Evolutionary conservation across 2,329 filamentous ascomycete species (phyloP), one percentile per base, ranked within the genome.

Genomic region (Diaporthe nobilis): DNA sequence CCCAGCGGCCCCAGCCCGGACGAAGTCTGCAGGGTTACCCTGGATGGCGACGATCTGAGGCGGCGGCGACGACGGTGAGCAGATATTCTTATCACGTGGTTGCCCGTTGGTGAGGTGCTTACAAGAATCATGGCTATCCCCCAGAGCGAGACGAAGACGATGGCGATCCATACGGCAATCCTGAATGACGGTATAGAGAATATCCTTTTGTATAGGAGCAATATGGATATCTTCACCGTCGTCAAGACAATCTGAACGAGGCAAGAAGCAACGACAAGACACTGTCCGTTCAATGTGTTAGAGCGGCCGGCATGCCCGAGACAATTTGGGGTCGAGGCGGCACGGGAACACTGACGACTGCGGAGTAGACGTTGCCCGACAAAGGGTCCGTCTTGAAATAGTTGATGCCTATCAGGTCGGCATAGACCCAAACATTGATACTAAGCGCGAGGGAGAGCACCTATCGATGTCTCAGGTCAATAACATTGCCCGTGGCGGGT

Each of bases 381-480:
- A 61, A 61, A 8, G 34, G 31, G 25, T 61, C 58, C 17, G 37
- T 31, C 22, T 42, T 61, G 58, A 22, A 61, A 20, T 22, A 39
- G n/a, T 61, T 20, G 12, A 61, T 10, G 34, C 58, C 58, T 6
- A 61, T 61, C 22, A 39, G 7, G 34, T 15, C 58, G 25, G 58
- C 58, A 61, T 61, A 61, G 58, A 42, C 37, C 58, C 58, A 61
- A 42, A 61, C 39, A 39, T 37, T 61, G 58, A 61, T 61, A n/a
- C 58, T 61, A 39, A 61, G 58, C 10, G 58, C 34, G n/a, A 61
- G n/a, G 9, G 31, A 61, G 10, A 61, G 34, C 9, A 61, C 22
- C 58, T 61, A 6, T 9, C 17, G 15, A 60, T 60, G 31, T 9
- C 15, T 15, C 58, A 25, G 20, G n/a, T 61, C 37, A 61, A 31